A percentile compares a stretch with the other conserved stretches of the same genome.
Evolutionary conservation across 257 asterid species (phyloP).

Genomic region (Solanum paucissectum): DNA sequence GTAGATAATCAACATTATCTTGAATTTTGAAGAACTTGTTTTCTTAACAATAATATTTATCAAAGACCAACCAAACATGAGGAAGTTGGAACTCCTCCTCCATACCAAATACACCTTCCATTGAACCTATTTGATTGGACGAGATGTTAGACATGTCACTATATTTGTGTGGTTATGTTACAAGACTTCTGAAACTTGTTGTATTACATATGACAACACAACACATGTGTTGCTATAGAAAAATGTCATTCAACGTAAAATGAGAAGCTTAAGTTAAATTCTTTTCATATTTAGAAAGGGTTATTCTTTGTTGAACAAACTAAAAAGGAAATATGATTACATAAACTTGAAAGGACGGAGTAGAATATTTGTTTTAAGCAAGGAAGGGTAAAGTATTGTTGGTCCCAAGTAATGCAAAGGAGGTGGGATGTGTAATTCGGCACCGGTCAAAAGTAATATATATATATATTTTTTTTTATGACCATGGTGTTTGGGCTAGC

Average conservation of each 20-base stretch:
- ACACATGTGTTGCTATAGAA: neutral
- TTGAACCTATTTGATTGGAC: neutral
- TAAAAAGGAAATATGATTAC: neutral
- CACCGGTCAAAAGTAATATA: too few species aligned
- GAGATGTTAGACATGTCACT: neutral
- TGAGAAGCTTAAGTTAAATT: neutral
- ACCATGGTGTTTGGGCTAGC: too few species aligned
- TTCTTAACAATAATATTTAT: neutral
- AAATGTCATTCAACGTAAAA: neutral
- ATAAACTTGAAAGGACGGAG: neutral
- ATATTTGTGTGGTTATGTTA: neutral
- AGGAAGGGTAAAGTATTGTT: neutral
- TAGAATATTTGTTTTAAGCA: neutral
- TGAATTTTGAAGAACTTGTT: neutral
- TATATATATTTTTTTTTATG: too few species aligned
- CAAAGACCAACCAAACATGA: neutral
- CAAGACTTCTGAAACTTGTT: neutral
- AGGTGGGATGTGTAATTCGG: too few species aligned
- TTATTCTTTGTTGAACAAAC: neutral
- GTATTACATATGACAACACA: neutral
- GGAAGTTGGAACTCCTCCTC: neutral
- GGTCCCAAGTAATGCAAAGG: neutral
- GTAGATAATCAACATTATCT: neutral
- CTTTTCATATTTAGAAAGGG: neutral
- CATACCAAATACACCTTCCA: neutral